Conservation (phyloP, 192 early-diverging fungal genomes). For the Borealophlyctis nickersoniae region DNA sequence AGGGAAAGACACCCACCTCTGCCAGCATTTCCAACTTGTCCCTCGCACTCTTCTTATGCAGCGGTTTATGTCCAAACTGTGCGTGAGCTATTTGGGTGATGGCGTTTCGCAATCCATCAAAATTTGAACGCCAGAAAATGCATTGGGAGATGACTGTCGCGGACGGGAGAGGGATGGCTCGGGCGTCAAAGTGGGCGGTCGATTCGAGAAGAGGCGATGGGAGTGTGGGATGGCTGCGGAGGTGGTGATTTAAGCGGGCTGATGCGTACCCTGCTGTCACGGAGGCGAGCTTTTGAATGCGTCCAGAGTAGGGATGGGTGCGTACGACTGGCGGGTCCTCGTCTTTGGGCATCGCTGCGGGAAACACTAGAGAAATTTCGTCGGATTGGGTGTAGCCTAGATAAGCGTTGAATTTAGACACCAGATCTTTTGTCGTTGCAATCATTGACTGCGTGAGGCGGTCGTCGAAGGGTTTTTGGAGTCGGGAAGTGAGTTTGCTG, state of each 20-base stretch:
- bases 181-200: slow-evolving; percentile 49
- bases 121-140: slow-evolving; percentile 55
- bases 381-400: slow-evolving; percentile 47
- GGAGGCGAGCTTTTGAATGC: slow-evolving; percentile 51
- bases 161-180: slow-evolving; percentile 38
- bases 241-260: slow-evolving; percentile 49
- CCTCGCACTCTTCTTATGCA: slow-evolving; percentile 32
- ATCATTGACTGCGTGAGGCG: slow-evolving; percentile 49
- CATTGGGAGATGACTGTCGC: slow-evolving; percentile 34
- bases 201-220: slow-evolving; percentile 34
- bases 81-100: slow-evolving; percentile 35
- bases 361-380: slow-evolving; percentile 56
- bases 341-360: too few relatives aligned
- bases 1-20: slow-evolving; percentile 19
- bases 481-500: slow-evolving; percentile 45
- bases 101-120: slow-evolving; percentile 52
- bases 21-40: slow-evolving; percentile 39
- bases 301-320: slow-evolving; percentile 44
- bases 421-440: slow-evolving; percentile 41
- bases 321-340: background rate
- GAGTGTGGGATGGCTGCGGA: slow-evolving; percentile 12
- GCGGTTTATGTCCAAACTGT: slow-evolving; percentile 28
- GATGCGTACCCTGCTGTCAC: slow-evolving; percentile 45
- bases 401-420: slow-evolving; percentile 39
- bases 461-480: slow-evolving; percentile 50